These are phyloP conservation scores for Candida khao-thaluensis DNA, from an alignment of 805 yeast species.

Conservation along the genomic window DNA sequence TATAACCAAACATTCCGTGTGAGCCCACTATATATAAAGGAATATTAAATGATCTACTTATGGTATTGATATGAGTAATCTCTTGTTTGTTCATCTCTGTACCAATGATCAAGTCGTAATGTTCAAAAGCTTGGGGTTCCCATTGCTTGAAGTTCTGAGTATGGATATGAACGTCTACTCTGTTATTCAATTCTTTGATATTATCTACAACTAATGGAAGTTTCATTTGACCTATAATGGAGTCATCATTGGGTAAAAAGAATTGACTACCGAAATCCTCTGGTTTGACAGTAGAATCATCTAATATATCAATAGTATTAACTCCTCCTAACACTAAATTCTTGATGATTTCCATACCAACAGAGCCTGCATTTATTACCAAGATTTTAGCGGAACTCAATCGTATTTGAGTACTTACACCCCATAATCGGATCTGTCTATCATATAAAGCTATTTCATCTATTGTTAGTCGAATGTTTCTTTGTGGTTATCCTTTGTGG, in stretches of 20 bases:
- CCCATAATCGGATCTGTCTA: conserved; percentile 95
- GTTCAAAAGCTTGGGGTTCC: conserved; percentile 30
- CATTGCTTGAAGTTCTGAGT: conserved; percentile 23
- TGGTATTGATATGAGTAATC: conserved; percentile 48
- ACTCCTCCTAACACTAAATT: conserved; percentile 87
- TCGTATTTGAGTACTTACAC: conserved; percentile 81
- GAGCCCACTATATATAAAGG: conserved; percentile 69
- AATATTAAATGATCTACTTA: conserved; percentile 54
- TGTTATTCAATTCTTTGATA: conserved; percentile 73
- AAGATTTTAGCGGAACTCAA: conserved; percentile 72
- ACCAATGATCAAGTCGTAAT: conserved; percentile 71
- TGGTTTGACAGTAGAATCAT: conserved; percentile 50
- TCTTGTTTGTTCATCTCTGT: conserved; percentile 56
- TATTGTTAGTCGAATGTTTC: conserved; percentile 12
- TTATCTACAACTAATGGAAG: conserved; percentile 53
- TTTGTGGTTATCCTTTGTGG: neutral
- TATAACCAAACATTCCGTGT: conserved; percentile 81
- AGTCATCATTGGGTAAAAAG: conserved; percentile 54
- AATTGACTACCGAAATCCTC: conserved; percentile 75
- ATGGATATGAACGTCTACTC: conserved; percentile 60
- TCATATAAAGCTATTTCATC: conserved; percentile 93
- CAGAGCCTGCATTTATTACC: conserved; percentile 68
- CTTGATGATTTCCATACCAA: conserved; percentile 80
- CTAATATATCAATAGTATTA: conserved; percentile 72
- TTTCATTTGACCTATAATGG: conserved; percentile 55